Percentiles rank a stretch among this genome's conserved stretches.
Conservation (phyloP, 2,329 filamentous ascomycete genomes). For the Cytospora paraplurivora region DNA sequence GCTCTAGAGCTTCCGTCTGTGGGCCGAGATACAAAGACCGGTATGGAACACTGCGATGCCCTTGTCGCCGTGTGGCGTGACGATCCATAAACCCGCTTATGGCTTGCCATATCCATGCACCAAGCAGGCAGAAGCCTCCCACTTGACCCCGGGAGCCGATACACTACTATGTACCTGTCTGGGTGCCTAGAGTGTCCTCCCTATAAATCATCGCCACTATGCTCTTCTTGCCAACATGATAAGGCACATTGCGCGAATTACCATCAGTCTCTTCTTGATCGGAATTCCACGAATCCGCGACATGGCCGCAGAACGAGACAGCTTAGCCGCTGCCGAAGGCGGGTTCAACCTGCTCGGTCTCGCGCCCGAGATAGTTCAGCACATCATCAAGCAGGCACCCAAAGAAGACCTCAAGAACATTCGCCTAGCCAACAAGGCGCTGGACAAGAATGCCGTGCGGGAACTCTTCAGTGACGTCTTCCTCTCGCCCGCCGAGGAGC, state of each 20-base stretch:
- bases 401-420: constrained; percentile 10
- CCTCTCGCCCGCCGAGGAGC: neutral
- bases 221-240: no score
- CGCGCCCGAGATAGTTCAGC: constrained; percentile 15
- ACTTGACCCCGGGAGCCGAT: no score
- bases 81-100: no score
- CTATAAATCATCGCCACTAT: no score
- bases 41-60: no score
- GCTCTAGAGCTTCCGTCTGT: no score
- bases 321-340: neutral
- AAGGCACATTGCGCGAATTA: neutral
- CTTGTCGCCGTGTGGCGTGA: no score
- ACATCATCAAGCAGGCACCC: constrained; percentile 9
- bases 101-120: no score
- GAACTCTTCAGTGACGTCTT: constrained; percentile 9
- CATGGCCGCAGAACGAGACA: neutral
- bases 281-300: neutral
- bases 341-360: neutral
- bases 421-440: constrained; percentile 2
- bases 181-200: no score
- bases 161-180: no score
- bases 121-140: no score
- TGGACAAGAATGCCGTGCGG: constrained; percentile 10
- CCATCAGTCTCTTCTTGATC: neutral
- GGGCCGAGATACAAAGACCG: no score